Evolutionary conservation across 352 stramenopile genomes (phyloP).

Genomic region (Hyaloperonospora brassicae): DNA sequence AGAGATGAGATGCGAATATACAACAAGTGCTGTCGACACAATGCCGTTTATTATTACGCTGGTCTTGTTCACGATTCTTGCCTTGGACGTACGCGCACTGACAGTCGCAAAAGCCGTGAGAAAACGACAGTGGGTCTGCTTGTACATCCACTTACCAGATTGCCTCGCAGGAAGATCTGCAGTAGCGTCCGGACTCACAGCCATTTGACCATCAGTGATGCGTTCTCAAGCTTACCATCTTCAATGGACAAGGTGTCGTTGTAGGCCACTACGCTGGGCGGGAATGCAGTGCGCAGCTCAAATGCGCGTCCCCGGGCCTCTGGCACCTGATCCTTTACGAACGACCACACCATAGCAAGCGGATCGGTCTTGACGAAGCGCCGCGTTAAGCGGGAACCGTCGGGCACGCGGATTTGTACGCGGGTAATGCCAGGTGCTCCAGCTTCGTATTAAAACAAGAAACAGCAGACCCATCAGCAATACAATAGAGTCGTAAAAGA

Average conservation of each 20-base stretch:
- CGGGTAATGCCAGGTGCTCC: slow-evolving; percentile 44
- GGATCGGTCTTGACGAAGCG: slow-evolving; percentile 70
- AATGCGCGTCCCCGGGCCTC: slow-evolving; percentile 61
- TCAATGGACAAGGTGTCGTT: slow-evolving; percentile 48
- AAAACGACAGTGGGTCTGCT: not conserved
- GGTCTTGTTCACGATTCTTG: not conserved
- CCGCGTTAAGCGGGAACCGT: slow-evolving; percentile 55
- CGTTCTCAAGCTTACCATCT: slow-evolving; percentile 65
- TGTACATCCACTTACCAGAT: not conserved
- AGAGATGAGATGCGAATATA: not conserved
- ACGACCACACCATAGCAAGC: slow-evolving; percentile 54
- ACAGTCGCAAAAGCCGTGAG: not conserved
- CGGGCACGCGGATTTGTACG: slow-evolving; percentile 60
- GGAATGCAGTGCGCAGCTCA: slow-evolving; percentile 65
- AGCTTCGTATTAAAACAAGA: slow-evolving; percentile 22
- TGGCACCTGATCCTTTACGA: slow-evolving; percentile 66
- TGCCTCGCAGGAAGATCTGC: slow-evolving; percentile 3
- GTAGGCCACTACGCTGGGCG: slow-evolving; percentile 41
- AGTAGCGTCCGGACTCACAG: slow-evolving; percentile 15
- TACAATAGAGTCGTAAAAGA: not conserved
- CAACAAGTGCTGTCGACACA: slow-evolving; percentile 5
- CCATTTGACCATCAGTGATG: slow-evolving; percentile 77
- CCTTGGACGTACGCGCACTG: slow-evolving; percentile 1
- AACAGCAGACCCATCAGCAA: slow-evolving; percentile 5
- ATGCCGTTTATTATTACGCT: slow-evolving; percentile 14